These are phyloP conservation scores for Dactylellina sp. DNA, from an alignment of 2,329 filamentous ascomycete species.

Conservation along the genomic window DNA sequence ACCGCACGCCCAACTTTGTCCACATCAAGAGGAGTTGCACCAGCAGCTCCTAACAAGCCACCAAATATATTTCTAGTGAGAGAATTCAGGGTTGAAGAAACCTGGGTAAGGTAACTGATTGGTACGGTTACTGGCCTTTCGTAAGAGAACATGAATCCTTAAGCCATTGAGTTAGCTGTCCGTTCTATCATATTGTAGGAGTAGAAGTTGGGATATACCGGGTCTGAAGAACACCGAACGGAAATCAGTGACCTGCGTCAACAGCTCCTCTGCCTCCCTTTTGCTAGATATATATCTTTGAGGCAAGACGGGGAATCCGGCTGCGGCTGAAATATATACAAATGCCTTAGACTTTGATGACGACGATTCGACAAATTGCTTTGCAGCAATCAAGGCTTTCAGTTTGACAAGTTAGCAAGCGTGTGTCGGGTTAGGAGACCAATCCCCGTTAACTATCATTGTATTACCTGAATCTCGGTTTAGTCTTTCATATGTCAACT, in stretches of 20 bases:
- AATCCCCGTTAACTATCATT: neutral
- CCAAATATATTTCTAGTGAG: conserved; percentile 80
- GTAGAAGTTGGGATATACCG: conserved; percentile 66
- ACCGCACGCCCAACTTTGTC: conserved; percentile 89
- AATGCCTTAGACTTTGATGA: conserved; percentile 75
- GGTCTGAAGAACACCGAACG: conserved; percentile 82
- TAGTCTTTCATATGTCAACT: conserved; percentile 93
- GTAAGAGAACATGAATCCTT: conserved; percentile 82
- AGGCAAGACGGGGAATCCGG: conserved; percentile 85
- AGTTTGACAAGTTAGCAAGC: conserved; percentile 11
- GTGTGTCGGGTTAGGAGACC: neutral
- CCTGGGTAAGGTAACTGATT: conserved; percentile 80
- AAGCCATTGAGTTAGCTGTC: conserved; percentile 10
- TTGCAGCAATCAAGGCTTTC: conserved; percentile 80
- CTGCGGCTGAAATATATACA: conserved; percentile 88
- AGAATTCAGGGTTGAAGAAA: conserved; percentile 80
- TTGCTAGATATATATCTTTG: conserved; percentile 90
- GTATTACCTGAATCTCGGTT: conserved; percentile 79
- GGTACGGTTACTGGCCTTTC: conserved; percentile 85
- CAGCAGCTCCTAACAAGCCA: conserved; percentile 80
- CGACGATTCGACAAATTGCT: conserved; percentile 72
- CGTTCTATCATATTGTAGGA: neutral
- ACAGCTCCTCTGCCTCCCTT: conserved; percentile 84
- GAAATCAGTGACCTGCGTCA: conserved; percentile 79
- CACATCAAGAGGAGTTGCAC: conserved; percentile 85